Conservation (phyloP, 495 filamentous ascomycete species). For the Lophiotrema nucula region DNA sequence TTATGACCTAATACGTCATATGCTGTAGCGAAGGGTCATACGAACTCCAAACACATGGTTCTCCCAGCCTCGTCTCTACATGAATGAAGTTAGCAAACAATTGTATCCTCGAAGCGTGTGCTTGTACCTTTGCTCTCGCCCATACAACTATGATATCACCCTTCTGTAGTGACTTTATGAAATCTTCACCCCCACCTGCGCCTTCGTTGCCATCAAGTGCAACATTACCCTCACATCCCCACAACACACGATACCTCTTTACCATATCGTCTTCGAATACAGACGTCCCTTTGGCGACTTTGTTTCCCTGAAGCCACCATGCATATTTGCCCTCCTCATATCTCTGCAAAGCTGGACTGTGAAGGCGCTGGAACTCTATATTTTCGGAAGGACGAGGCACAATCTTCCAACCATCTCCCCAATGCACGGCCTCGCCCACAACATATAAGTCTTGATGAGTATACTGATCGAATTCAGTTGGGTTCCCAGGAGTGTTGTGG, state of each 20-base stretch:
- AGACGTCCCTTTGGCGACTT: slow-evolving; percentile 1
- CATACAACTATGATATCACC: slow-evolving; percentile 6
- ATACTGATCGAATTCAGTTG: neutral
- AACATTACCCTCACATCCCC: slow-evolving; percentile 1
- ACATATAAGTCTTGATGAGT: too few species aligned
- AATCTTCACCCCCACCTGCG: slow-evolving; percentile 5
- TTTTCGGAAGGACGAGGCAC: neutral
- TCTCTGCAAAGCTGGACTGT: neutral
- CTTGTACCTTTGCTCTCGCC: slow-evolving; percentile 8
- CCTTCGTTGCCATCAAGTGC: slow-evolving; percentile 1
- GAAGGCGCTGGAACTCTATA: neutral
- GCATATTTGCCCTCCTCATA: neutral
- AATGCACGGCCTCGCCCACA: too few species aligned
- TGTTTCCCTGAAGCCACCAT: slow-evolving; percentile 13
- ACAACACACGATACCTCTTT: slow-evolving; percentile 12
- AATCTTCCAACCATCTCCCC: neutral
- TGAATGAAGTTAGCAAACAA: neutral
- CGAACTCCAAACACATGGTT: neutral
- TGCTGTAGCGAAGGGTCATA: neutral
- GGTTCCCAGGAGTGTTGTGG: neutral
- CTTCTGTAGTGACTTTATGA: slow-evolving; percentile 1
- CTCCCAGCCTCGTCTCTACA: neutral
- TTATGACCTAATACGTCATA: too few species aligned
- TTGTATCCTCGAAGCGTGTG: neutral
- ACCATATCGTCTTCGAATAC: slow-evolving; percentile 10